A percentile compares a stretch with the other conserved stretches of the same genome.
phyloP scores from a whole-genome alignment of 257 asterid genomes.

The Solanum infundibuliforme region DNA sequence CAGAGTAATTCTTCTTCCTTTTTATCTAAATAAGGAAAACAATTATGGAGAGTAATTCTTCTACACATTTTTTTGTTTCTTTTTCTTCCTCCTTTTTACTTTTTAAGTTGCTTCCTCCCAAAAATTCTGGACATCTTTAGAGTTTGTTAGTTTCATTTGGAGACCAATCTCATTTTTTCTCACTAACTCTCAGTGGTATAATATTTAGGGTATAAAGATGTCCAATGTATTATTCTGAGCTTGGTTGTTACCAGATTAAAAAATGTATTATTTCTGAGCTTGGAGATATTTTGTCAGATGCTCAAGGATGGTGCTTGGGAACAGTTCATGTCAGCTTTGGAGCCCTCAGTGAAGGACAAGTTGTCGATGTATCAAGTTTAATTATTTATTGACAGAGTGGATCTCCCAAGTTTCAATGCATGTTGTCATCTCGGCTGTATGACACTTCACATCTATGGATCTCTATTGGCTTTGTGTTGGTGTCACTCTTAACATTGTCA shows the following conservation, averaged over 20 bases:
- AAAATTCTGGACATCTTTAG: neutral
- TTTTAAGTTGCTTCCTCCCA: neutral
- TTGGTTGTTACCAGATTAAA: neutral
- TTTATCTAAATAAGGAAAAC: neutral
- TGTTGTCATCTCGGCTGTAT: neutral
- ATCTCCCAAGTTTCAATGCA: neutral
- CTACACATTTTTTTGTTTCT: neutral
- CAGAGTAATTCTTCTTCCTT: neutral
- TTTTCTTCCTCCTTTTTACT: neutral
- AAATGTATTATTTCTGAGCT: neutral
- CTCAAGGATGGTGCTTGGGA: slow-evolving; percentile 83
- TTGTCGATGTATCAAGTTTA: slow-evolving; percentile 47
- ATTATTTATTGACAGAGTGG: neutral
- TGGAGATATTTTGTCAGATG: slow-evolving; percentile 43
- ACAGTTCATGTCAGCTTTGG: slow-evolving; percentile 75
- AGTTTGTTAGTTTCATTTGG: neutral
- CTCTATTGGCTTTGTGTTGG: neutral
- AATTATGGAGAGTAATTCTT: neutral
- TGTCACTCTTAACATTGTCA: slow-evolving; percentile 3
- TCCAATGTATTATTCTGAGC: neutral
- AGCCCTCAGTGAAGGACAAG: slow-evolving; percentile 64
- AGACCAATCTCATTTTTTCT: neutral
- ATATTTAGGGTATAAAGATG: neutral
- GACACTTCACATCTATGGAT: slow-evolving; percentile 1
- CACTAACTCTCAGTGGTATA: neutral